Evolutionary conservation across 805 yeast species (phyloP), one percentile per base, ranked within the genome.

Genomic region (Starmerella stigmatis): DNA sequence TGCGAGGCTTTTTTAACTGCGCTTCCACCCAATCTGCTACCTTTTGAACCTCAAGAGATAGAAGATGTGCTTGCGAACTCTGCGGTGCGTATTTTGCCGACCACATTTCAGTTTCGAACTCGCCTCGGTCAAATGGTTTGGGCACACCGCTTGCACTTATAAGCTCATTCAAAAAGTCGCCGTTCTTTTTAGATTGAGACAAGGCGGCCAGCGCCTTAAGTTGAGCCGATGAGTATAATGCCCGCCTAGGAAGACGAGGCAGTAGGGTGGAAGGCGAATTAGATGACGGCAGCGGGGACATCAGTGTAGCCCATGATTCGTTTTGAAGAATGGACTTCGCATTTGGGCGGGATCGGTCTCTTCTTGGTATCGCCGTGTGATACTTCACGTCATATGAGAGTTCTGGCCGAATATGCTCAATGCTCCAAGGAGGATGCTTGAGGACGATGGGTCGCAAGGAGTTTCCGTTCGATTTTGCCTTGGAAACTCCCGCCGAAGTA

Each of bases 81-180:
- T 15, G 13, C 23, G 62, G 62, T 0, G 58, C 54, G 28, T 56
- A 57, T 38, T 56, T 53, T 9, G 49, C 36, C n/a, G 49, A 40
- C 65, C 65, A 59, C 49, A 57, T 44, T 20, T 38, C 48, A 10
- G 42, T 37, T 37, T 57, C 64, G 23, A 49, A 59, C 13, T 36
- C 46, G 17, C 64, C 63, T 5, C 31, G 28, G 21, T 55, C 65
- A 35, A 57, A 58, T 8, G 56, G 52, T 32, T 50, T 35, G 11
- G 39, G 40, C 12, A 28, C 40, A 5, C 41, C 42, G 21, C 29
- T 21, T 3, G 11, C 13, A 8, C 11, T 10, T 2, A 29, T 29
- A 16, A 30, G 36, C 6, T 41, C 43, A 13, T 22, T 21, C 5
- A 23, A 12, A 8, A 12, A 21, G 15, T 28, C 15, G 4, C 43